These are phyloP conservation scores for Osmanthus fragrans DNA, from an alignment of 257 asterid species.

Conservation along the genomic window DNA sequence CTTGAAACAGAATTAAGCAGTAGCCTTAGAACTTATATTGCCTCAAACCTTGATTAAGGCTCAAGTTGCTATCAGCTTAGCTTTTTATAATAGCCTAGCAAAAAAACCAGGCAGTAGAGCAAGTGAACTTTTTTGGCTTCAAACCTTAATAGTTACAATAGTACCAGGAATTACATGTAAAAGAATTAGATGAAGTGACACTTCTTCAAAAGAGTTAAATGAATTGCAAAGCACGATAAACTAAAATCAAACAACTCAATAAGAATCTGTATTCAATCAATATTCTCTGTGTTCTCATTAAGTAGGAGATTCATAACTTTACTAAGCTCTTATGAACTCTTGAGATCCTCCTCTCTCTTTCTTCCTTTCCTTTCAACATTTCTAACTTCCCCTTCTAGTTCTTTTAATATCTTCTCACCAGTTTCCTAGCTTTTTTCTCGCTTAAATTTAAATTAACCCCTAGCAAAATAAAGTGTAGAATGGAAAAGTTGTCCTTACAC, in stretches of 20 bases:
- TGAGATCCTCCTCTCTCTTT: not conserved
- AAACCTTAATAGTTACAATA: not conserved
- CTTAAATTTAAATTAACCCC: not conserved
- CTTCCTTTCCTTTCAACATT: not conserved
- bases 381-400: not conserved
- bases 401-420: not conserved
- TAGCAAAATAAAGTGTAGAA: not conserved
- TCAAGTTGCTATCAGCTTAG: not conserved
- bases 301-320: not conserved
- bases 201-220: not conserved
- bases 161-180: not conserved
- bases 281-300: not conserved
- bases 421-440: not conserved
- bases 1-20: not conserved
- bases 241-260: not conserved
- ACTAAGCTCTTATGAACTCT: not conserved
- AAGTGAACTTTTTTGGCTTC: not conserved
- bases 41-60: not conserved
- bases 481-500: slow-evolving; percentile 19
- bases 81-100: not conserved
- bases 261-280: not conserved
- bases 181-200: not conserved
- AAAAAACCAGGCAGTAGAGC: not conserved
- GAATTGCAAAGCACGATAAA: not conserved
- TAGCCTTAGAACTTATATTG: not conserved